Conservation (phyloP, 1,284 basidiomycete genomes). For the Porogramme epimiltina region DNA sequence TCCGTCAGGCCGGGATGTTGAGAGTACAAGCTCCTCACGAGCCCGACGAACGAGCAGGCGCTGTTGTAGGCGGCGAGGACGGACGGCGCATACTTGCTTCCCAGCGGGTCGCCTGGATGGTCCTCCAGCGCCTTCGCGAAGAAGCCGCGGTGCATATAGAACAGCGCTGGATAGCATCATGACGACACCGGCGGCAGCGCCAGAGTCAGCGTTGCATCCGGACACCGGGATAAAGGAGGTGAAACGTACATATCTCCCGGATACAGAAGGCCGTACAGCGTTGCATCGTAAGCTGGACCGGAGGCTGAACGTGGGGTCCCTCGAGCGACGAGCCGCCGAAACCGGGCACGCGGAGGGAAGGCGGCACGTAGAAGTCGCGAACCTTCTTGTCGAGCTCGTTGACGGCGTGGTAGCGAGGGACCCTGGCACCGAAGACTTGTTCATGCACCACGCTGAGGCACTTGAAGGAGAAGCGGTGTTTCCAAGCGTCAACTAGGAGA, state of each 20-base stretch:
- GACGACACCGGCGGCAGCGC: neutral
- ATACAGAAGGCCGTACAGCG: slow-evolving; percentile 64
- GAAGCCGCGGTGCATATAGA: slow-evolving; percentile 75
- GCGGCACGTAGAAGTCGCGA: slow-evolving; percentile 63
- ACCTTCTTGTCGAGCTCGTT: slow-evolving; percentile 65
- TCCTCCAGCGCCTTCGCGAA: slow-evolving; percentile 71
- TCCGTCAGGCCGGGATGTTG: slow-evolving; percentile 66
- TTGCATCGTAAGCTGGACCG: slow-evolving; percentile 62
- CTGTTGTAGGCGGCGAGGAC: slow-evolving; percentile 67
- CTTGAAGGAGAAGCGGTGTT: slow-evolving; percentile 61
- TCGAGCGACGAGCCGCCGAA: slow-evolving; percentile 53
- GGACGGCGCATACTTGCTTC: slow-evolving; percentile 68
- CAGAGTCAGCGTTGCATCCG: too few relatives aligned
- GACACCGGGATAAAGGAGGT: too few relatives aligned
- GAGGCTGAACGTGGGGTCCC: slow-evolving; percentile 44
- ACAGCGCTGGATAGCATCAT: slow-evolving; percentile 45
- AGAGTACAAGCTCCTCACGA: slow-evolving; percentile 63
- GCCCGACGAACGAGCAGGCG: slow-evolving; percentile 66
- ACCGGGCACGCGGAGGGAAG: slow-evolving; percentile 63
- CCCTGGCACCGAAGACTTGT: slow-evolving; percentile 61
- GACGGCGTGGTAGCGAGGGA: slow-evolving; percentile 60
- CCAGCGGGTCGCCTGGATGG: slow-evolving; percentile 60
- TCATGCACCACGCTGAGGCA: slow-evolving; percentile 66
- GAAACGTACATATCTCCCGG: slow-evolving; percentile 60
- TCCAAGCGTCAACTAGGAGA: slow-evolving; percentile 59